These are phyloP conservation scores for Kodamaea arcana DNA, from an alignment of 1,139 yeast species.

Conservation along the genomic window DNA sequence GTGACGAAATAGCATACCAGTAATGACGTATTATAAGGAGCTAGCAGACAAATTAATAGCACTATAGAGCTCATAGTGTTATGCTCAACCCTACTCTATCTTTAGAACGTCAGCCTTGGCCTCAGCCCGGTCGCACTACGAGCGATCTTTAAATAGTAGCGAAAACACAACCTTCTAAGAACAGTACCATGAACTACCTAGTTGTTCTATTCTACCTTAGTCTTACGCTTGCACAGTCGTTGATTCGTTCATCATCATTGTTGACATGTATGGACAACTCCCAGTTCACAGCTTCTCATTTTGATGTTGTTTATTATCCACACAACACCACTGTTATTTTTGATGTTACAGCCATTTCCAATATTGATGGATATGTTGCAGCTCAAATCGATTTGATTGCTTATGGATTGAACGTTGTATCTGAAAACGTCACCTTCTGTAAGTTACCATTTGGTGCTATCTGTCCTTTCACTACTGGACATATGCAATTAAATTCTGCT, in stretches of 20 bases:
- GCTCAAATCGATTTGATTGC: slow-evolving; percentile 69
- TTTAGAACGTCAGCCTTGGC: too few relatives aligned
- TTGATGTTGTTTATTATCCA: slow-evolving; percentile 73
- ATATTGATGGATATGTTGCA: slow-evolving; percentile 67
- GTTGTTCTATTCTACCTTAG: neutral
- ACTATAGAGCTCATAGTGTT: too few relatives aligned
- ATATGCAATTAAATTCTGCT: slow-evolving; percentile 64
- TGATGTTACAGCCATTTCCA: slow-evolving; percentile 74
- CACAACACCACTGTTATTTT: slow-evolving; percentile 57
- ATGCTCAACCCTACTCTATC: too few relatives aligned
- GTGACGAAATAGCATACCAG: too few relatives aligned
- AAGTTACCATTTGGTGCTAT: slow-evolving; percentile 43
- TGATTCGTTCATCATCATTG: slow-evolving; percentile 63
- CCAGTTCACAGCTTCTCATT: slow-evolving; percentile 79
- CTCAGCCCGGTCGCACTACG: too few relatives aligned
- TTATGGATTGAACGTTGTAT: slow-evolving; percentile 74
- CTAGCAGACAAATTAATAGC: too few relatives aligned
- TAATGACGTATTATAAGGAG: too few relatives aligned
- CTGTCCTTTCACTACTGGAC: slow-evolving; percentile 88
- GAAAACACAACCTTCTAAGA: too few relatives aligned
- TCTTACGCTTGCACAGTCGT: neutral
- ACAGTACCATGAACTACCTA: neutral
- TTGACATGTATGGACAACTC: slow-evolving; percentile 92
- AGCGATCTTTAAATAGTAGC: too few relatives aligned
- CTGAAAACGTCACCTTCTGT: slow-evolving; percentile 61